Percentiles rank a stretch among this genome's conserved stretches.
Evolutionary conservation across 108 stramenopile species (phyloP).

Genomic region (Nannochloropsis gaditana): DNA sequence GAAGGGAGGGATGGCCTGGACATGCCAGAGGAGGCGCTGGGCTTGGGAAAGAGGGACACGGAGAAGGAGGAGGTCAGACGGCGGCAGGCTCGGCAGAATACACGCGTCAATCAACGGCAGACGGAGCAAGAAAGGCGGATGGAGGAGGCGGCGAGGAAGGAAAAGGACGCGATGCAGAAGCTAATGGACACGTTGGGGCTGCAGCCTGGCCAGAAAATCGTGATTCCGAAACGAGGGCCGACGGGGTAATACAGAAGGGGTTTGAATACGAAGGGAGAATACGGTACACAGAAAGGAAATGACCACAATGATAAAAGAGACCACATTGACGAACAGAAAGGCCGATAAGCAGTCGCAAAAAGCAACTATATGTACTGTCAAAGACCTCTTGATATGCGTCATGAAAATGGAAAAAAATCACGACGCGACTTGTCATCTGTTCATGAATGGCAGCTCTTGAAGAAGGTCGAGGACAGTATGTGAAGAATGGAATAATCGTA

Average conservation of each 20-base stretch:
- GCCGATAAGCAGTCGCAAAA: no score
- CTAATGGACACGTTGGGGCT: conserved; percentile 5
- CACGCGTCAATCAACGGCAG: not conserved
- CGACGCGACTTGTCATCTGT: no score
- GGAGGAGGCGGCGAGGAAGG: conserved; percentile 6
- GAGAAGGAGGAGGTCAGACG: conserved; percentile 3
- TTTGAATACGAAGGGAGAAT: not conserved
- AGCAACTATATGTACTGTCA: no score
- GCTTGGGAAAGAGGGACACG: not conserved
- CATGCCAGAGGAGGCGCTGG: not conserved
- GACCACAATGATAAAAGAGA: no score
- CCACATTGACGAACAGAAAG: no score
- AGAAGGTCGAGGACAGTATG: no score
- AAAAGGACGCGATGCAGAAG: not conserved
- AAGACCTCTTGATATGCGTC: no score
- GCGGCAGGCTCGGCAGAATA: not conserved
- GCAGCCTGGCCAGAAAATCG: not conserved
- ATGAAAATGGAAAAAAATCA: no score
- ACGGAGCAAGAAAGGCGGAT: not conserved
- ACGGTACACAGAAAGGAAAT: not conserved
- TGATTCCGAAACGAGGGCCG: not conserved
- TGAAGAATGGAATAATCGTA: no score
- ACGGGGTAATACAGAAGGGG: not conserved
- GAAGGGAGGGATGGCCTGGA: conserved; percentile 11
- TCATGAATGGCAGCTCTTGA: no score